phyloP scores from a whole-genome alignment of 805 yeast genomes.

The Wickerhamia fluorescens region DNA sequence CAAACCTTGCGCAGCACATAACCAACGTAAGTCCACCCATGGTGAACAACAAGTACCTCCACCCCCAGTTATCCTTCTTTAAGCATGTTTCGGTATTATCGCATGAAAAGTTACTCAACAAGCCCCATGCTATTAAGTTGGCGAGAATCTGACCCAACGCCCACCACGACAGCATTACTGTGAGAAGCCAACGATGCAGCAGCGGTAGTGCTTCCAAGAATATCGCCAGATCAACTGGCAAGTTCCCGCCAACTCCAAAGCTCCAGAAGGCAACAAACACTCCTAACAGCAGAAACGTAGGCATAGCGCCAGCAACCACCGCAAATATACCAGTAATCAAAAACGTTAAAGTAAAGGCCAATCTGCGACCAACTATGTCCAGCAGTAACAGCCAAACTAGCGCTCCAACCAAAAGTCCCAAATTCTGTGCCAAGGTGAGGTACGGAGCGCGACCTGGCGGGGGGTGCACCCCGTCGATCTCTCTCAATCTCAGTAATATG shows the following conservation, averaged over 20 bases:
- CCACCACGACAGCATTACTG: constrained; percentile 36
- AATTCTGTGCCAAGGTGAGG: constrained; percentile 31
- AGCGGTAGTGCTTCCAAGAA: constrained; percentile 19
- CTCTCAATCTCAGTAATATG: constrained; percentile 23
- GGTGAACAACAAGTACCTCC: constrained; percentile 51
- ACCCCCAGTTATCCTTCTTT: constrained; percentile 45
- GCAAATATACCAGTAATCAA: constrained; percentile 18
- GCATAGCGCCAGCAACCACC: constrained; percentile 14
- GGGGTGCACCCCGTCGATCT: constrained; percentile 29
- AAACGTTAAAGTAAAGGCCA: constrained; percentile 21
- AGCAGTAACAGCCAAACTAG: constrained; percentile 17
- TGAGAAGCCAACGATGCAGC: constrained; percentile 18
- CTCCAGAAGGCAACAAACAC: constrained; percentile 18
- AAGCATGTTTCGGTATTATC: constrained; percentile 29
- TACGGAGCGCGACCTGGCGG: constrained; percentile 28
- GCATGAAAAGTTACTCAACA: constrained; percentile 45
- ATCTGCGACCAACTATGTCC: constrained; percentile 18
- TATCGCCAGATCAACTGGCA: constrained; percentile 20
- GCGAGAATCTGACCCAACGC: constrained; percentile 55
- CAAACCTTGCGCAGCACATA: constrained; percentile 27
- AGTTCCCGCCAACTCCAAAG: constrained; percentile 21
- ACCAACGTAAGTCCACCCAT: constrained; percentile 40
- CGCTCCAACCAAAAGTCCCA: constrained; percentile 19
- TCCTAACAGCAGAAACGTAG: constrained; percentile 16
- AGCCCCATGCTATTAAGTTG: constrained; percentile 48